phyloP scores from a whole-genome alignment of 2,329 filamentous ascomycete genomes.

The Monosporascus sp. region DNA sequence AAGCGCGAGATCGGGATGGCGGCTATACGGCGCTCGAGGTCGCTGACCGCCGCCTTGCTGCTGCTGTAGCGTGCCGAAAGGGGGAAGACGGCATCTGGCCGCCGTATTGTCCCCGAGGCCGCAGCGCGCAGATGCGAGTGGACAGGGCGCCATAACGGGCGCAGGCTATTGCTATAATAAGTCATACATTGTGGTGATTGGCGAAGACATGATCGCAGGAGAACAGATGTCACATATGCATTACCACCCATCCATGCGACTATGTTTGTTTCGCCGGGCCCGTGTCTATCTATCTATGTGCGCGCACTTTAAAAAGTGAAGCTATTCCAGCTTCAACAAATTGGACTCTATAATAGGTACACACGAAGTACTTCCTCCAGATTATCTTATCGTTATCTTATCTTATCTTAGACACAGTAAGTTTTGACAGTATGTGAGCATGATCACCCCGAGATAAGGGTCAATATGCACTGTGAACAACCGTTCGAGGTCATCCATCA shows the following conservation, averaged over 20 bases:
- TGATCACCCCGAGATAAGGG: too few species aligned
- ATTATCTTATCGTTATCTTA: background rate
- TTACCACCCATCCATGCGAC: conserved; percentile 29
- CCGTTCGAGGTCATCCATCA: background rate
- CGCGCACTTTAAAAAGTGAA: background rate
- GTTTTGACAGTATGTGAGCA: background rate
- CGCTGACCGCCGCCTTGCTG: conserved; percentile 25
- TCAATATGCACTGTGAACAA: too few species aligned
- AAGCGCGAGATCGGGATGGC: conserved; percentile 74
- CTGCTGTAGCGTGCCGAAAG: conserved; percentile 14
- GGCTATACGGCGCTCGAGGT: conserved; percentile 57
- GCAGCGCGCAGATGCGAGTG: background rate
- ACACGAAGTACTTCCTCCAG: background rate
- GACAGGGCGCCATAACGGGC: conserved; percentile 7
- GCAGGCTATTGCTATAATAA: conserved; percentile 14
- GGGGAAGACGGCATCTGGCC: background rate
- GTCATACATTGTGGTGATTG: conserved; percentile 5
- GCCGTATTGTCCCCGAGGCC: background rate
- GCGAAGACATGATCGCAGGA: conserved; percentile 25
- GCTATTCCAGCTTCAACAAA: background rate
- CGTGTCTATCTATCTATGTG: background rate
- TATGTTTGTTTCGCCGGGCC: conserved; percentile 1
- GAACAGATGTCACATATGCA: conserved; percentile 17
- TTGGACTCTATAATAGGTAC: background rate
- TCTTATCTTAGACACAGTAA: background rate